Evolutionary conservation across 805 yeast genomes (phyloP), one percentile per base, ranked within the genome.

Genomic region (Yarrowia phangngaensis): DNA sequence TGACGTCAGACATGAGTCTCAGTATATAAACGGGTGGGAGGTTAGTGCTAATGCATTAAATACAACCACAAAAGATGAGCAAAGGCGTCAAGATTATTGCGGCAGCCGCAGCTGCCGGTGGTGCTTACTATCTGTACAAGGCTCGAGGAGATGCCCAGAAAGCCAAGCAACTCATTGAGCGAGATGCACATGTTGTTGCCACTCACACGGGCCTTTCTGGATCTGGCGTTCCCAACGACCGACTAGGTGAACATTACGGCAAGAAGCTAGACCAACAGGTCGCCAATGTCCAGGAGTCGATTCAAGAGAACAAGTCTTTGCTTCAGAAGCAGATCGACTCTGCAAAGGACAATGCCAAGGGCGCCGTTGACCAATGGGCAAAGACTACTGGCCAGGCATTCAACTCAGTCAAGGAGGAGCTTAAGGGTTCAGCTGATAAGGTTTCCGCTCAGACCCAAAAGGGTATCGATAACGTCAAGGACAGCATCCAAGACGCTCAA

Each of bases 121-220:
- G 52, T 9, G 59, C 53, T 16, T 53, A 50, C 26, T 56, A 56
- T 28, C 46, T 55, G 20, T 56, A 56, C 51, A 51, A 51, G 43
- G 32, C 54, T 19, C 48, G 53, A 22, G 51, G 45, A 46, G 49
- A 54, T 13, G 53, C 36, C 17, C 47, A 45, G 34, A 33, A 50
- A 30, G 58, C 58, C 19, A 54, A 54, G 35, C 52, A 51, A 11
- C 48, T 54, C 4, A 56, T 53, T 13, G 30, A 47, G 22, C 57
- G 56, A 51, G 59, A 41, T 22, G 35, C 22, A 16, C 24, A 22
- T 15, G 36, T 35, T 13, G 16, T 38, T 20, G 28, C 30, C 43
- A 8, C 20, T 23, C 19, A 33, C 28, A 29, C 15, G 16, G 33
- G 33, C 11, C 36, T 49, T 3, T 20, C 52, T 13, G 34, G 20